Base-by-base conservation (phyloP, 345 rosid genomes). In the Odontarrhena argentea region DNA sequence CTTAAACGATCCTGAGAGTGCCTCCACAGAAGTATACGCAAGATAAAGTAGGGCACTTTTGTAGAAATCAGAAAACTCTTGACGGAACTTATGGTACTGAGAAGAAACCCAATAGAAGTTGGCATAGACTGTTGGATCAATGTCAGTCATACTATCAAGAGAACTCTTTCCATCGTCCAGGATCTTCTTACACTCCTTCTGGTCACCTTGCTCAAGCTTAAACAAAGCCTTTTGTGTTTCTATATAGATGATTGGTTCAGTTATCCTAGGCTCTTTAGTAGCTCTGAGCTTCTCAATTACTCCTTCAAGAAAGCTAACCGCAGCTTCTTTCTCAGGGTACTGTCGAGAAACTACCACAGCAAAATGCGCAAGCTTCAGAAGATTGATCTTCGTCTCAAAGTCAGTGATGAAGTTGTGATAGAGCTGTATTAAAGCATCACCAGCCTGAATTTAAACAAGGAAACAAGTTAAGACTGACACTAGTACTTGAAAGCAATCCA, bases 321-420 rank as follows among this genome's bases (percentile, higher is more conserved):
- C 98, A 70, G 98, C 96, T 73, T 91, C 96, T 80, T 87, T 95
- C 89, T 89, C 98, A 35, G 88, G 5, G 82, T 91, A 91, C 76
- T 83, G 98, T 62, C 92, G 76, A 14, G 99, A 95, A 60, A 95
- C 96, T 38, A 89, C 85, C 48, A 86, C 96, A 35, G 98, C 89
- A 69, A 95, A 92, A 73, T 91, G 99, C 0, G 98, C 96, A 70
- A 95, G 98, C 85, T 91, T 95, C 70, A 95, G 88, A 58, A 84
- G 99, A 75, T 95, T 95, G 77, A 95, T 91, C 85, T 89, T 95
- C 48, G 97, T 91, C 88, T 91, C 99, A 55, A 95, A 95, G 64
- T 95, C 99, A 0, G 94, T 84, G 70, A 95, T 92, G 71, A 95
- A 95, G 77, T 91, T 91, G 65, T 91, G 82, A 69, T 95, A 91